Conservation (phyloP, 148 eudicot species). For the Silene uniflora region DNA sequence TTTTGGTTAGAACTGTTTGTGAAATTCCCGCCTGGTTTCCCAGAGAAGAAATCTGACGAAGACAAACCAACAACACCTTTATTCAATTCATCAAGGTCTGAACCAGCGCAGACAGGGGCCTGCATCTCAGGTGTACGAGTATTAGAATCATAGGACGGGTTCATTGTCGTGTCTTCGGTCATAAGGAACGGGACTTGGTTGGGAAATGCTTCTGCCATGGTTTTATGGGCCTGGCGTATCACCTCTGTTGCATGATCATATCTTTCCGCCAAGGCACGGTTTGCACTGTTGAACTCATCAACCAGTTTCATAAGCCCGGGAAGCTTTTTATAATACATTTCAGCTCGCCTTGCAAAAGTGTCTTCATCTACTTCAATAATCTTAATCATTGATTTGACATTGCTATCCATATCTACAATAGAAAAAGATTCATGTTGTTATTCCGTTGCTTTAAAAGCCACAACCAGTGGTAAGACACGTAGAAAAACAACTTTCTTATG, state of each 20-base stretch:
- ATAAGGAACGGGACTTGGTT: conserved; percentile 52
- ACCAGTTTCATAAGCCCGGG: conserved; percentile 93
- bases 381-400: conserved; percentile 80
- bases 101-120: conserved; percentile 33
- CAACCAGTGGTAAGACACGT: neutral
- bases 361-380: conserved; percentile 89
- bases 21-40: conserved; percentile 37
- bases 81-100: conserved; percentile 36
- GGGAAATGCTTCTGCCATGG: conserved; percentile 88
- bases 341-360: conserved; percentile 90
- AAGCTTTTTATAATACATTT: conserved; percentile 84
- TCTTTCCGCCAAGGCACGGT: conserved; percentile 94
- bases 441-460: no score
- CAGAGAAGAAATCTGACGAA: conserved; percentile 32
- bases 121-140: conserved; percentile 56
- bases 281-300: conserved; percentile 90
- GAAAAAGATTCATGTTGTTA: neutral
- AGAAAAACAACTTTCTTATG: neutral
- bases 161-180: conserved; percentile 56
- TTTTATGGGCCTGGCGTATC: conserved; percentile 80
- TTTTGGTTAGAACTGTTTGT: conserved; percentile 35
- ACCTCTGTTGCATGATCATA: conserved; percentile 82
- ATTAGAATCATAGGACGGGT: conserved; percentile 38
- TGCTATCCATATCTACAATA: conserved; percentile 68
- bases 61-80: conserved; percentile 39